Conservation (phyloP, 163 green algal species). For the Coccomyxa subellipsoidea region DNA sequence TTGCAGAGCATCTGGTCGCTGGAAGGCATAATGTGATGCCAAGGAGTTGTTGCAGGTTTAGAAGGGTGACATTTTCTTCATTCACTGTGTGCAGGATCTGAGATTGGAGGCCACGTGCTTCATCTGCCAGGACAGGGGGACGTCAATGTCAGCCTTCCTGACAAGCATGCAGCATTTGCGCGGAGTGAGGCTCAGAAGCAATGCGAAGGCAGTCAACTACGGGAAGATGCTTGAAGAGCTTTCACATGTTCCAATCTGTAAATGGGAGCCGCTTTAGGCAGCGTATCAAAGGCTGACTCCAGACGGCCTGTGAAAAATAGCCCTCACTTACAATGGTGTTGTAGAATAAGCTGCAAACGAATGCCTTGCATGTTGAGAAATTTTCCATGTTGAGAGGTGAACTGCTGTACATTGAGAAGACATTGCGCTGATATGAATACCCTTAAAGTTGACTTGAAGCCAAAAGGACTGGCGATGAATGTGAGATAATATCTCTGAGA, state of each 20-base stretch:
- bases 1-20: not conserved
- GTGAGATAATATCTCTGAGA: no score
- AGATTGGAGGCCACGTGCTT: slow-evolving; percentile 1
- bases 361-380: no score
- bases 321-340: no score
- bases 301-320: no score
- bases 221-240: not conserved
- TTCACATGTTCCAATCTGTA: not conserved
- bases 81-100: not conserved
- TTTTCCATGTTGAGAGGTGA: no score
- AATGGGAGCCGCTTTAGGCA: not conserved
- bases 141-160: not conserved
- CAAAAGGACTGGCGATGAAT: no score
- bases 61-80: no score
- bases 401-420: no score
- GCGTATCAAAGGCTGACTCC: not conserved
- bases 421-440: no score
- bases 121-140: not conserved
- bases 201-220: not conserved
- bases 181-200: not conserved
- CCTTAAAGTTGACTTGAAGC: no score
- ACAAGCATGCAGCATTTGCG: not conserved
- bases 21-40: not conserved
- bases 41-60: not conserved
- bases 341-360: no score